Evolutionary conservation across 2,329 filamentous ascomycete genomes (phyloP).

Genomic region (Bisporella sp.): DNA sequence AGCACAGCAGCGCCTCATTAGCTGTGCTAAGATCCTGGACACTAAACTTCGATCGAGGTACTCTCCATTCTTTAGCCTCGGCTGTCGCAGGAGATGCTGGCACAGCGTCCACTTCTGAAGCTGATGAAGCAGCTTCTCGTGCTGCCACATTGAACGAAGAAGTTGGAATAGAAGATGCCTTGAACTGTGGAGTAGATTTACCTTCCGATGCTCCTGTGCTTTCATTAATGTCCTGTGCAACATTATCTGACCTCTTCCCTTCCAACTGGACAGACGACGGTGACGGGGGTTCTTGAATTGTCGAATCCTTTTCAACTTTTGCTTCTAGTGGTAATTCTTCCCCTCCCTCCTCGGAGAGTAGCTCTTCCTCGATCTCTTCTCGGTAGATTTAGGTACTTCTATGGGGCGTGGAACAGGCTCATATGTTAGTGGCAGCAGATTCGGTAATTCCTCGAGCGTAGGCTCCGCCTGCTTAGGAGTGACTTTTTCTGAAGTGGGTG

Average conservation of each 20-base stretch:
- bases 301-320: too few species aligned
- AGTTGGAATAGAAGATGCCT: background rate
- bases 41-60: slow-evolving; percentile 23
- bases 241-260: too few species aligned
- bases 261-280: too few species aligned
- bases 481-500: background rate
- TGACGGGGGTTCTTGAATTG: too few species aligned
- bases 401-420: background rate
- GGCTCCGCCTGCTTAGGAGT: background rate
- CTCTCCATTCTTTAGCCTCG: slow-evolving; percentile 12
- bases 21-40: slow-evolving; percentile 16
- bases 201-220: too few species aligned
- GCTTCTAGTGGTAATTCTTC: too few species aligned
- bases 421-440: background rate
- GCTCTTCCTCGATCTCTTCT: background rate
- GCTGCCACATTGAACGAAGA: background rate
- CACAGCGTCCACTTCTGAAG: background rate
- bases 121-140: background rate
- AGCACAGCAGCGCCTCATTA: background rate
- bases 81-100: slow-evolving; percentile 4
- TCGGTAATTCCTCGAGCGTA: background rate
- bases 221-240: too few species aligned
- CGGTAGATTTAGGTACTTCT: background rate
- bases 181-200: too few species aligned
- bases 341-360: background rate